Base-by-base conservation (phyloP, 2,329 filamentous ascomycete genomes). In the Shiraia sp. region DNA sequence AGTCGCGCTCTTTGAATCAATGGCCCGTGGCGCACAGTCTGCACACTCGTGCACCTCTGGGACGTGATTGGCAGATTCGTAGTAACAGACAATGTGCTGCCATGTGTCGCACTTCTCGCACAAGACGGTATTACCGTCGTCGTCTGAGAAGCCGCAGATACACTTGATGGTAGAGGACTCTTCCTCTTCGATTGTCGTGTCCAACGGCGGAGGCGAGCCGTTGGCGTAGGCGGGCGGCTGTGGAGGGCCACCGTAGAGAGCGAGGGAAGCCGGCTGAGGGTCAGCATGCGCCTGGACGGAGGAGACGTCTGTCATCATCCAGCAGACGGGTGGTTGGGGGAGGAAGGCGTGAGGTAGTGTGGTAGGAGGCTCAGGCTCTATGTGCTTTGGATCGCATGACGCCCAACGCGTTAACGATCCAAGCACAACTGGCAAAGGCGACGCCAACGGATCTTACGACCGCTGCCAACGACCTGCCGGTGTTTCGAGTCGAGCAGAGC, bases 71-170 rank as follows among this genome's bases (percentile, higher is more conserved):
- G 69, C 80, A 65, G 82, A 80, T 58, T 89, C 88, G 68, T 97
- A 97, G 73, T 95, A 97, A 73, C 93, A 99, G 67, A 90, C 86
- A 61, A 96, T 95, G 72, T 99, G 93, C 73, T 99, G 93, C 93
- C 93, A 99, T 35, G 90, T 93, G 68, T 96, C 88, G 78, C 93
- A 99, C 45, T 79, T 82, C 68, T 97, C 93, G 78, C 93, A 99
- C 72, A 91, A 90, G 49, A 99, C 95, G 46, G 93, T 99, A 72
- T 89, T 92, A 72, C 93, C 93, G 77, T 99, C 93, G 78, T 99
- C 93, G 75, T 95, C 90, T 69, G 83, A 77, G 72, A 87, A 96
- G 69, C 85, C 85, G 75, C 93, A 99, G 60, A 97, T 95, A 80
- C 93, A 99, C 78, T 95, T 96, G 76, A 97, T 96, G 45, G 89